Base-by-base conservation (phyloP, 805 yeast species). In the Metschnikowia cerradonensis region DNA sequence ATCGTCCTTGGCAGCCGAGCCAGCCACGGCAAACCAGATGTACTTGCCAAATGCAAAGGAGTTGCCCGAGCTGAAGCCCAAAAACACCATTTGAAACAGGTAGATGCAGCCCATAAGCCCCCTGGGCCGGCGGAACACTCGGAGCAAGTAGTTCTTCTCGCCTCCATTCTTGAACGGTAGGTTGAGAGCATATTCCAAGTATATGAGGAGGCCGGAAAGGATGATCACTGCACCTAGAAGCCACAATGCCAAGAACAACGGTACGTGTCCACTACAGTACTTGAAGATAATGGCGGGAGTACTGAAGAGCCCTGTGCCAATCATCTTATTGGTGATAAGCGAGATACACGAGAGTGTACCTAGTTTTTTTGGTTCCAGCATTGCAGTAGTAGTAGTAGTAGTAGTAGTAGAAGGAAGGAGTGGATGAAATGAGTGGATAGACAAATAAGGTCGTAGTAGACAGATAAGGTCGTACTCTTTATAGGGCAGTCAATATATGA, bases 261-360 rank as follows among this genome's bases (percentile, higher is more conserved):
- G 66, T n/a, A 70, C 67, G 48, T 69, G 70, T 11, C 77, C 76
- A 45, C 63, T 56, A 52, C 70, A 62, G 53, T 70, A 72, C 42
- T 80, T 26, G 88, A 78, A 83, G 35, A 85, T 82, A 26, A 84
- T 75, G 3, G 88, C 79, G 1, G 89, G 86, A 3, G 87, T 81
- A 38, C 84, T 75, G 65, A 84, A 85, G 36, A 85, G 82, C 26
- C 90, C 91, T 2, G 90, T 83, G 39, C 91, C 91, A 47, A 85
- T 78, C 80, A 84, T 84, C 58, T 85, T 76, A 65, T 85, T 85
- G 53, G 84, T 69, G 62, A 83, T 80, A 48, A 85, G 66, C 41
- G 73, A 73, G 40, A 73, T 66, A 39, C 76, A 71, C 52, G 65
- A 61, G 11, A 63, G 58, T 26, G 67, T 63, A 45, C 67, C 67